Conservation (phyloP, 192 early-diverging fungal species). For the Coemansia sp. region DNA sequence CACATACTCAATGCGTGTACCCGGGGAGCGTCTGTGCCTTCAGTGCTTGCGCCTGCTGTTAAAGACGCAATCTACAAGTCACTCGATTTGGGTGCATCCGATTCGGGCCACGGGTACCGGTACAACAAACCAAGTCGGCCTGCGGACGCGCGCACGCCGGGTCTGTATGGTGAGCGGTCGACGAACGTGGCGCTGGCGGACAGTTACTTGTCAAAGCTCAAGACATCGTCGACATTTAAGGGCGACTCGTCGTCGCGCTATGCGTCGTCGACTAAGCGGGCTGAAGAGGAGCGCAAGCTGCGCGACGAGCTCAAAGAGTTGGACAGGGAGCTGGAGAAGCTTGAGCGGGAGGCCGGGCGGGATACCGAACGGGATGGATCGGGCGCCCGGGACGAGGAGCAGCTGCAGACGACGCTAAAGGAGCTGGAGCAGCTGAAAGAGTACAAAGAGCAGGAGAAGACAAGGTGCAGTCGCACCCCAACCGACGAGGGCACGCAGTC, state of each 20-base stretch:
- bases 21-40: conserved; percentile 33
- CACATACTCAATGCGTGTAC: conserved; percentile 35
- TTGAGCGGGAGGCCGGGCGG: conserved; percentile 11
- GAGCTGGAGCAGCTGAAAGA: conserved; percentile 37
- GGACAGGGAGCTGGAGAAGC: conserved; percentile 27
- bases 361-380: background rate
- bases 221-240: conserved; percentile 50
- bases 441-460: conserved; percentile 33
- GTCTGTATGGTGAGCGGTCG: conserved; percentile 53
- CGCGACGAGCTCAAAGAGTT: conserved; percentile 44
- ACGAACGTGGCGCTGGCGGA: conserved; percentile 53
- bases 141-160: conserved; percentile 23
- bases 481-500: conserved; percentile 18
- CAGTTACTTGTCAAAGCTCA: conserved; percentile 54
- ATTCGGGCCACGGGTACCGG: conserved; percentile 21
- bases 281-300: conserved; percentile 46
- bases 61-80: conserved; percentile 52
- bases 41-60: conserved; percentile 38
- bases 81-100: conserved; percentile 32
- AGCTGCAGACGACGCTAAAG: conserved; percentile 11
- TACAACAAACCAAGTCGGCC: conserved; percentile 20
- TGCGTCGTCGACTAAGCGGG: conserved; percentile 44
- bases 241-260: conserved; percentile 44
- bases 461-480: background rate
- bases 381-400: background rate